phyloP scores from a whole-genome alignment of 805 yeast species.

The baker's yeast (Saccharomyces cerevisiae) region DNA sequence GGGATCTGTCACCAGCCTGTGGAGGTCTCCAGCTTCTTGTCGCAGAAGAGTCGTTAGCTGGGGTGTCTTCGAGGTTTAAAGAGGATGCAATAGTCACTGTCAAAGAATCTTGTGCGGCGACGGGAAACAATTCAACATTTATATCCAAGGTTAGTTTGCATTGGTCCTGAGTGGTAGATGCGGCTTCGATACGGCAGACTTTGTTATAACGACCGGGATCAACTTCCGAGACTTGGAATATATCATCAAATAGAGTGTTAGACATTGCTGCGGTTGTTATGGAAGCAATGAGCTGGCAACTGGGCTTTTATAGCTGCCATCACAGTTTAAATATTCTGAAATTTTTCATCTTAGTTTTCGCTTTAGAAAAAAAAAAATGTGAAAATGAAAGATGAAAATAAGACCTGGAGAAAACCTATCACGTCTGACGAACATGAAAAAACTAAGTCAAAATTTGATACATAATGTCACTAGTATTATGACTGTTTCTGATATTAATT shows the following conservation, averaged over 20 bases:
- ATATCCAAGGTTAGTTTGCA: constrained; percentile 80
- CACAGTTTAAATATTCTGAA: background rate
- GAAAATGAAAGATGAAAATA: background rate
- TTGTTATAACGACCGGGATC: constrained; percentile 89
- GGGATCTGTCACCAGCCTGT: constrained; percentile 68
- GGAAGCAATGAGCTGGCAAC: background rate
- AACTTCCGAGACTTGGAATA: constrained; percentile 74
- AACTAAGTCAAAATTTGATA: background rate
- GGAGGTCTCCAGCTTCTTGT: constrained; percentile 46
- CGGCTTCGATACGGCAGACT: constrained; percentile 81
- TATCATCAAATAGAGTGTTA: constrained; percentile 82
- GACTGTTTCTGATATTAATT: background rate
- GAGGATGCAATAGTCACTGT: constrained; percentile 82
- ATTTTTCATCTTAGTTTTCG: background rate
- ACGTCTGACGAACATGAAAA: background rate
- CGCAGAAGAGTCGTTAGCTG: constrained; percentile 33
- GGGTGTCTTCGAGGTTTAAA: constrained; percentile 44
- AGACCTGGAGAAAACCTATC: background rate
- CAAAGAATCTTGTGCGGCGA: constrained; percentile 62
- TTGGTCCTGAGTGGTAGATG: constrained; percentile 62
- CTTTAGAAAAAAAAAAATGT: background rate
- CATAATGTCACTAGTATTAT: background rate
- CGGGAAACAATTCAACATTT: constrained; percentile 88
- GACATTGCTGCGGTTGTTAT: constrained; percentile 37
- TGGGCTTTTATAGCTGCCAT: background rate